phyloP scores from a whole-genome alignment of 2,329 filamentous ascomycete species.

The Penicillium sp. region DNA sequence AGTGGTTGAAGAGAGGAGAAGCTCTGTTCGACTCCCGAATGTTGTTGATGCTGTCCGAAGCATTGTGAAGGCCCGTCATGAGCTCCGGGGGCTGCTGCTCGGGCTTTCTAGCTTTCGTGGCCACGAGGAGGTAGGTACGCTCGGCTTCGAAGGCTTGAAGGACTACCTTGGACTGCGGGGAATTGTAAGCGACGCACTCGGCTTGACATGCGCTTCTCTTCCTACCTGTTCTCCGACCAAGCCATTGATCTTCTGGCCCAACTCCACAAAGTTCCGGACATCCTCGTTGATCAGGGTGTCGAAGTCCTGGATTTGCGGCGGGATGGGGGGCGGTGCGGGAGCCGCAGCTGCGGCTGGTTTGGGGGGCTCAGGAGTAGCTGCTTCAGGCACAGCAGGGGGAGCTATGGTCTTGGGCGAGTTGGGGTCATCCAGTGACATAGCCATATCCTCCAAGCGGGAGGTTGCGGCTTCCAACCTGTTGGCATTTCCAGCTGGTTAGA shows the following conservation, averaged over 20 bases:
- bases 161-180: slow-evolving; percentile 47
- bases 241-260: slow-evolving; percentile 69
- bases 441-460: slow-evolving; percentile 90
- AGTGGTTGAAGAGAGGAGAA: slow-evolving; percentile 65
- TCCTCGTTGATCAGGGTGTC: slow-evolving; percentile 66
- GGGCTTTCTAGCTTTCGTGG: slow-evolving; percentile 87
- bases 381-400: slow-evolving; percentile 19
- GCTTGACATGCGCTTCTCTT: no score
- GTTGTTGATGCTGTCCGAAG: slow-evolving; percentile 67
- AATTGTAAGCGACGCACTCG: no score
- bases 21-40: slow-evolving; percentile 74
- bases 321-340: slow-evolving; percentile 51
- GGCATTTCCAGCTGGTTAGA: slow-evolving; percentile 41
- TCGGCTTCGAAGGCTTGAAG: slow-evolving; percentile 68
- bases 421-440: slow-evolving; percentile 56
- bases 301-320: slow-evolving; percentile 77
- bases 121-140: slow-evolving; percentile 76
- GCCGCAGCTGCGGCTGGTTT: slow-evolving; percentile 39
- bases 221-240: no score
- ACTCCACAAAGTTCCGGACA: slow-evolving; percentile 66
- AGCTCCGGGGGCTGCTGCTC: slow-evolving; percentile 64
- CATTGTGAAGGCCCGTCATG: slow-evolving; percentile 76
- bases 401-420: slow-evolving; percentile 34
- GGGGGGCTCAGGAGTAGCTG: slow-evolving; percentile 21
- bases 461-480: slow-evolving; percentile 92